Conservation (phyloP, 2,329 filamentous ascomycete genomes). For the Exutisphaerella laricina region DNA sequence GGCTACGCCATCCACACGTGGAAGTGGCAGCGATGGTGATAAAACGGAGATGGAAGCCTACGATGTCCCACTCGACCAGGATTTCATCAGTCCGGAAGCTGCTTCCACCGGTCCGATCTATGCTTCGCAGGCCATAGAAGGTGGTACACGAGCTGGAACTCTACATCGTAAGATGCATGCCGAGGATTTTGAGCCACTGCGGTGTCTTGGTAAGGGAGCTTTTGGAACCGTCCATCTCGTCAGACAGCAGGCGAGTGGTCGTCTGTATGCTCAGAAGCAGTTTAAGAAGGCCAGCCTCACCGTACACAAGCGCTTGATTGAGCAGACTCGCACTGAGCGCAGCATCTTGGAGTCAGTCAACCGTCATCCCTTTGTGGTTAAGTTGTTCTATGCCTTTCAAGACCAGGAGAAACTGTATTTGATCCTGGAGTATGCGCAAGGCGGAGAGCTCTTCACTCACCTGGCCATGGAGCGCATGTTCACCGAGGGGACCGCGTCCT, state of each 20-base stretch:
- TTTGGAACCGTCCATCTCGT: slow-evolving; percentile 94
- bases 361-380: slow-evolving; percentile 94
- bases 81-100: slow-evolving; percentile 67
- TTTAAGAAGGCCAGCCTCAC: slow-evolving; percentile 95
- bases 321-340: slow-evolving; percentile 96
- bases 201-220: slow-evolving; percentile 91
- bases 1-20: slow-evolving; percentile 47
- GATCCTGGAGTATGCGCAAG: slow-evolving; percentile 95
- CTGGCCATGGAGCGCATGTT: slow-evolving; percentile 94
- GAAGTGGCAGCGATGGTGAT: slow-evolving; percentile 60
- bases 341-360: slow-evolving; percentile 94
- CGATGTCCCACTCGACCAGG: slow-evolving; percentile 75
- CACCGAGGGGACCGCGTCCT: slow-evolving; percentile 77
- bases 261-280: slow-evolving; percentile 95
- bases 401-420: slow-evolving; percentile 96
- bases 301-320: slow-evolving; percentile 90
- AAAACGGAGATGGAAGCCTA: slow-evolving; percentile 74
- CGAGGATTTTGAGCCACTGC: slow-evolving; percentile 81
- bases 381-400: slow-evolving; percentile 97
- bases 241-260: slow-evolving; percentile 79
- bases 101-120: slow-evolving; percentile 33
- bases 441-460: slow-evolving; percentile 95
- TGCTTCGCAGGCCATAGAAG: slow-evolving; percentile 44
- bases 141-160: slow-evolving; percentile 49
- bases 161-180: slow-evolving; percentile 77